Evolutionary conservation across 2,329 filamentous ascomycete species (phyloP), one percentile per base, ranked within the genome.

Genomic region (Penicillium sp.): DNA sequence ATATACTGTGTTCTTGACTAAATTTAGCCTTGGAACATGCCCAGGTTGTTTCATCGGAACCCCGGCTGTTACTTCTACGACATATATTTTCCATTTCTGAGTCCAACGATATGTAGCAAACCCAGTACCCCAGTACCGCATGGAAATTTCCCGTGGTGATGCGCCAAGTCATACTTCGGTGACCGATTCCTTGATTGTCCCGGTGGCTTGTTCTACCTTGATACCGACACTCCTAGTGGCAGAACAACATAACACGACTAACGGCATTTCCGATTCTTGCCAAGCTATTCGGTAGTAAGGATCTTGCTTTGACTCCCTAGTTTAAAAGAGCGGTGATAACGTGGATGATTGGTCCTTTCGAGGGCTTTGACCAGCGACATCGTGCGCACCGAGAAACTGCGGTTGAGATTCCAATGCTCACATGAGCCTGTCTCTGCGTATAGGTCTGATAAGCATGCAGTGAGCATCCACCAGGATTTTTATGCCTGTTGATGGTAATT

Each of bases 61-160:
- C 21, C 34, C 19, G 66, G 73, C 6, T 76, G 78, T 56, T 78
- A 78, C 57, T 52, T 78, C 32, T 79, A 75, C 75, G 17, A 19
- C 17, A 19, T 19, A 19, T 19, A 76, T 78, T 53, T 78, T 78
- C 63, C 63, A 63, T 76, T 26, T 22, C 22, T 22, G 22, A 22
- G 22, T 22, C 6, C 22, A 6, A 22, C 6, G 22, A 22, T 22
- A 22, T 22, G 22, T 22, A 22, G 22, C 7, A 24, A 24, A 2
- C 6, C 17, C 17, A 19, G 17, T 19, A 19, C 17, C 22, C 7
- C 22, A 24, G 2, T 24, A 6, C 9, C 68, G 70, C 24, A 72
- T 73, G 70, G 61, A 64, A 6, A 64, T 63, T 67, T 67, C 66
- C 19, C 59, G 63, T 4, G 62, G 66, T 17, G 37, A 61, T n/a